Evolutionary conservation across 306 rosid genomes (phyloP).

Genomic region (Cicer judaicum): DNA sequence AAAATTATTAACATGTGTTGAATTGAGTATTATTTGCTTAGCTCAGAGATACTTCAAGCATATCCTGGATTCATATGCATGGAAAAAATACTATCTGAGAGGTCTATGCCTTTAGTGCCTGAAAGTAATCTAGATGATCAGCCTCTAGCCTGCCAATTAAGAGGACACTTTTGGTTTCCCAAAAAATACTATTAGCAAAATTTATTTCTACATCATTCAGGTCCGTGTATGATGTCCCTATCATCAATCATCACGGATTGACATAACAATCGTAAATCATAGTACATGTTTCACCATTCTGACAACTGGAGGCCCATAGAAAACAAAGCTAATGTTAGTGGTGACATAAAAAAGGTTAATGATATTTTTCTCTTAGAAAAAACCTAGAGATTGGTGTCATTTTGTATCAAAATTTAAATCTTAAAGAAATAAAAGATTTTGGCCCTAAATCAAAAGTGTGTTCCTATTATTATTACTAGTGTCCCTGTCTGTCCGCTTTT

Average conservation of each 20-base stretch:
- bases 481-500: too few species aligned
- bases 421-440: conserved; percentile 10
- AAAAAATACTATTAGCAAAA: background rate
- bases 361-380: background rate
- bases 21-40: background rate
- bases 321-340: background rate
- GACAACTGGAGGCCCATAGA: background rate
- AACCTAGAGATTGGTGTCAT: background rate
- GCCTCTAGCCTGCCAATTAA: background rate
- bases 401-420: background rate
- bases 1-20: background rate
- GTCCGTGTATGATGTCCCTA: background rate
- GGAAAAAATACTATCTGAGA: background rate
- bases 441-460: background rate
- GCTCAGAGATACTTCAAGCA: background rate
- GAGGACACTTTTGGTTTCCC: background rate
- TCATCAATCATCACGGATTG: background rate
- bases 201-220: background rate
- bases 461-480: background rate
- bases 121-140: background rate
- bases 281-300: background rate
- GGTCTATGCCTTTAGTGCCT: background rate
- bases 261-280: conserved; percentile 4
- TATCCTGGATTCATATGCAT: background rate
- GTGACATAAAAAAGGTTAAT: background rate